phyloP scores from a whole-genome alignment of 306 rosid species.

The Lathyrus oleraceus region DNA sequence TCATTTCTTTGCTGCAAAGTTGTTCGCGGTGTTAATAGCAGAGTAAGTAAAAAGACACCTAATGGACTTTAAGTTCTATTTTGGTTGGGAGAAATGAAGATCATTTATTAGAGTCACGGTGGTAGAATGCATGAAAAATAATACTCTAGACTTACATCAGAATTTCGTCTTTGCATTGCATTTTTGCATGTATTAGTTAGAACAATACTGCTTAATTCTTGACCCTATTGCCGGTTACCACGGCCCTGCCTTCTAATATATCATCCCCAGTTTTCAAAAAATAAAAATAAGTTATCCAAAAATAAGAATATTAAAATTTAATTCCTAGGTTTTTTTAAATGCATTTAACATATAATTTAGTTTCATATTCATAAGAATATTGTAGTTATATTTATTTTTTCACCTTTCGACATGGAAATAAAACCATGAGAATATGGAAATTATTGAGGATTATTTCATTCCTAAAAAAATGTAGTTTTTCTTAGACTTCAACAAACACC shows the following conservation, averaged over 20 bases:
- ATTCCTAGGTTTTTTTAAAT: too few relatives aligned
- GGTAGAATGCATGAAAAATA: conserved; percentile 33
- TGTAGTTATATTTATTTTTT: too few relatives aligned
- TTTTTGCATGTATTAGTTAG: background rate
- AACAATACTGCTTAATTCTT: conserved; percentile 8
- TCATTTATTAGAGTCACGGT: conserved; percentile 30
- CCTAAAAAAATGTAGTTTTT: too few relatives aligned
- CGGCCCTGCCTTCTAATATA: background rate
- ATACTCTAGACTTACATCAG: conserved; percentile 10
- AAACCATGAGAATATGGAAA: too few relatives aligned
- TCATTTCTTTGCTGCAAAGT: conserved; percentile 43
- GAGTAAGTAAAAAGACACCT: conserved; percentile 30
- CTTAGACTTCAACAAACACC: too few relatives aligned
- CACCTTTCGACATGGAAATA: too few relatives aligned
- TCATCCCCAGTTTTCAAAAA: background rate
- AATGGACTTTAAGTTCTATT: conserved; percentile 17
- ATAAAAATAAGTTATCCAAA: too few relatives aligned
- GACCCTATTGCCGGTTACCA: background rate
- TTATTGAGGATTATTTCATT: too few relatives aligned
- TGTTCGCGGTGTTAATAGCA: conserved; percentile 32
- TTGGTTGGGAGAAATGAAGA: conserved; percentile 40
- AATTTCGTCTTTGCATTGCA: conserved; percentile 1
- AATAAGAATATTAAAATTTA: too few relatives aligned
- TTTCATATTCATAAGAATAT: too few relatives aligned
- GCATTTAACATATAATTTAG: too few relatives aligned